Conservation (phyloP, 2,329 filamentous ascomycete genomes). For the Diaporthe ampelina region DNA sequence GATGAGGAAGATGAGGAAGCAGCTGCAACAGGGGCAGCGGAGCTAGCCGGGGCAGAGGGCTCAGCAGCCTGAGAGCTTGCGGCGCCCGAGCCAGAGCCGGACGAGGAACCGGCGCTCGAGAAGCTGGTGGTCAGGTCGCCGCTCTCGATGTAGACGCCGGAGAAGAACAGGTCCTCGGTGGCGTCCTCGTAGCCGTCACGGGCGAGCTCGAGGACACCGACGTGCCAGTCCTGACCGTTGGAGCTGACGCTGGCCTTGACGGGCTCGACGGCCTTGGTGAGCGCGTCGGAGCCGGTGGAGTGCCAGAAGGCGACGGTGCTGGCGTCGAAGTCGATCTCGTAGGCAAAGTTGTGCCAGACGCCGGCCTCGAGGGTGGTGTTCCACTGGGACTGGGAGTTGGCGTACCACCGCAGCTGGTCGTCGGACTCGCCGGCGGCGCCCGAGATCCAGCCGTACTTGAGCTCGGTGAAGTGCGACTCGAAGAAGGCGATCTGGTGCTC, state of each 20-base stretch:
- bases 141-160: slow-evolving; percentile 76
- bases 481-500: slow-evolving; percentile 74
- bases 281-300: slow-evolving; percentile 68
- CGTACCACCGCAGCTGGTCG: slow-evolving; percentile 72
- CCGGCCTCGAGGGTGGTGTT: slow-evolving; percentile 68
- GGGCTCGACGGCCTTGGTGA: slow-evolving; percentile 69
- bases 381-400: slow-evolving; percentile 70
- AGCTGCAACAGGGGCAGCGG: neutral
- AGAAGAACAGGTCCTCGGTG: slow-evolving; percentile 77
- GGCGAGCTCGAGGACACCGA: slow-evolving; percentile 75
- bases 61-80: neutral
- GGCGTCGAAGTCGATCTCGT: slow-evolving; percentile 76
- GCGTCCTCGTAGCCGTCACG: slow-evolving; percentile 63
- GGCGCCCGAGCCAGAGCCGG: slow-evolving; percentile 41
- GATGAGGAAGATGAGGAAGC: neutral
- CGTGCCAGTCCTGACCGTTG: slow-evolving; percentile 78
- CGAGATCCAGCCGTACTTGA: slow-evolving; percentile 73
- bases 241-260: slow-evolving; percentile 69
- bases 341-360: slow-evolving; percentile 80
- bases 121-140: slow-evolving; percentile 51
- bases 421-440: slow-evolving; percentile 56
- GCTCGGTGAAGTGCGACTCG: slow-evolving; percentile 78
- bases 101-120: slow-evolving; percentile 34
- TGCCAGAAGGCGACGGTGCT: slow-evolving; percentile 76
- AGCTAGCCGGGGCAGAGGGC: no score